phyloP scores from a whole-genome alignment of 345 rosid species.

The Limnanthes douglasii region DNA sequence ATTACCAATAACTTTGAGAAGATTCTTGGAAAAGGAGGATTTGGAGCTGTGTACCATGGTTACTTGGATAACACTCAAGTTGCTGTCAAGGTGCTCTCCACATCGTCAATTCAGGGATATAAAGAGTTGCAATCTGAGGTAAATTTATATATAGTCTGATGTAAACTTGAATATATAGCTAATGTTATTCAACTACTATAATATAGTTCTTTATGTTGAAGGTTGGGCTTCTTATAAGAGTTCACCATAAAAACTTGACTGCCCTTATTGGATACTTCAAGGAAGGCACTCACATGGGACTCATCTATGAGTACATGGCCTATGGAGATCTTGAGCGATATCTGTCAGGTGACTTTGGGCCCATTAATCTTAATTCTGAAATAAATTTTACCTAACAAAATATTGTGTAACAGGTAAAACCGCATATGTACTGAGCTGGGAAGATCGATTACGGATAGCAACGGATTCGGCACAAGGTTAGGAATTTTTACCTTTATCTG shows the following conservation, averaged over 20 bases:
- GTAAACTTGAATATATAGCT: neutral
- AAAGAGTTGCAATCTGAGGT: conserved; percentile 42
- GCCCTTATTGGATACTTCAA: conserved; percentile 33
- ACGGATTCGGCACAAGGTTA: conserved; percentile 52
- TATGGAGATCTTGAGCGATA: conserved; percentile 22
- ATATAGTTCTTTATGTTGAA: conserved; percentile 7
- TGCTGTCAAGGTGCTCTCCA: conserved; percentile 40
- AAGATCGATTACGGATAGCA: conserved; percentile 33
- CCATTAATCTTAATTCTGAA: neutral
- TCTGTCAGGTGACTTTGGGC: conserved; percentile 16
- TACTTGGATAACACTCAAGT: conserved; percentile 21
- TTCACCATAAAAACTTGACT: conserved; percentile 35
- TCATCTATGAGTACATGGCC: conserved; percentile 44
- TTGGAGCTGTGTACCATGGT: conserved; percentile 34
- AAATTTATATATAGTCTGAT: neutral
- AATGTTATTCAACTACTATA: neutral
- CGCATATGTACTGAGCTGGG: conserved; percentile 29
- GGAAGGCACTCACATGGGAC: conserved; percentile 22
- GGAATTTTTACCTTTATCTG: no score
- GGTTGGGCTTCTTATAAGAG: conserved; percentile 31
- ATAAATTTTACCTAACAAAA: neutral
- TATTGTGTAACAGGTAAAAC: conserved; percentile 11
- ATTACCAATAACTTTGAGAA: conserved; percentile 25
- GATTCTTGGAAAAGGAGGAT: conserved; percentile 38
- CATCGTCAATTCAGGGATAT: conserved; percentile 20